A percentile compares a stretch with the other conserved stretches of the same genome.
Conservation (phyloP, 2,329 filamentous ascomycete species). For the Phoma sp. region DNA sequence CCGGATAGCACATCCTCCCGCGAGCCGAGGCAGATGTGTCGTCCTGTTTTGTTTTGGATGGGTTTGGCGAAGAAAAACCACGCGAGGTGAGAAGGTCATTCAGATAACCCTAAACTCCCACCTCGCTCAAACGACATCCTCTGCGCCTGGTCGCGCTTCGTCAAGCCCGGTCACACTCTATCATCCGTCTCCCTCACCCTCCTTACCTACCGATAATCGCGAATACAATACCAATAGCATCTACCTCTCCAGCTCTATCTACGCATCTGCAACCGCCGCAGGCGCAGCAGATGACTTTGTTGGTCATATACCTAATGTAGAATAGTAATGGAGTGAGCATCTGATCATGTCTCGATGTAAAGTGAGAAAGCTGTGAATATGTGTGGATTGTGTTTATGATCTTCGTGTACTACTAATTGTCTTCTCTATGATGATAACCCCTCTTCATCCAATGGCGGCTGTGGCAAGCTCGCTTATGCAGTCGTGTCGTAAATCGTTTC, state of each 20-base stretch:
- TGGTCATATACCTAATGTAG: slow-evolving; percentile 27
- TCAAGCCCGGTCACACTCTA: slow-evolving; percentile 19
- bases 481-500: slow-evolving; percentile 15
- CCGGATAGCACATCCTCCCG: slow-evolving; percentile 46
- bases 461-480: slow-evolving; percentile 20
- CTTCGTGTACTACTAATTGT: background rate
- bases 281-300: slow-evolving; percentile 21
- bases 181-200: slow-evolving; percentile 19
- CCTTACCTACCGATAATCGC: slow-evolving; percentile 20
- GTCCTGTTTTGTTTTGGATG: slow-evolving; percentile 33
- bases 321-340: slow-evolving; percentile 17
- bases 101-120: background rate
- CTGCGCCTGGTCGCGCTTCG: slow-evolving; percentile 7
- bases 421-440: background rate
- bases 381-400: background rate
- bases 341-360: background rate
- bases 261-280: slow-evolving; percentile 3
- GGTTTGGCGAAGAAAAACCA: slow-evolving; percentile 17
- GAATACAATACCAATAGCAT: slow-evolving; percentile 18
- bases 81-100: slow-evolving; percentile 3
- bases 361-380: background rate
- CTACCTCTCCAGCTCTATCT: slow-evolving; percentile 13
- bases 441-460: slow-evolving; percentile 12
- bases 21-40: slow-evolving; percentile 37
- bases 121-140: slow-evolving; percentile 5